Percentiles rank a stretch among this genome's conserved stretches.
These are phyloP conservation scores for Gardenia jasminoides DNA, from an alignment of 257 asterid species.

Conservation along the genomic window DNA sequence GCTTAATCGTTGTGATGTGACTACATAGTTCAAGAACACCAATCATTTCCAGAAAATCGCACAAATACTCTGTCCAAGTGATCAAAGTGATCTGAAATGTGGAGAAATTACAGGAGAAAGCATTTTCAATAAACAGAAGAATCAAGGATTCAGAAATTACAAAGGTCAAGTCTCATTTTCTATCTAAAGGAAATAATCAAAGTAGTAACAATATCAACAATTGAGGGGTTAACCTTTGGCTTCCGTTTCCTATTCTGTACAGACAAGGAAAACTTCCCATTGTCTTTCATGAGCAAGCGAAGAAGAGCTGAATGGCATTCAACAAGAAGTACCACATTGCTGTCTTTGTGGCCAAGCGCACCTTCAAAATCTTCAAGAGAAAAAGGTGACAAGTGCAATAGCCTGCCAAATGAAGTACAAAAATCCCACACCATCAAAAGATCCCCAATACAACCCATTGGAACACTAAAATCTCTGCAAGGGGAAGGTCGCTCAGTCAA, in stretches of 20 bases:
- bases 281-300: conserved; percentile 68
- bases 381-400: conserved; percentile 71
- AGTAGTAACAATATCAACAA: neutral
- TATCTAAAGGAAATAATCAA: too few relatives aligned
- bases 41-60: conserved; percentile 68
- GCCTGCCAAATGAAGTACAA: conserved; percentile 72
- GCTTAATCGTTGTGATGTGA: conserved; percentile 62
- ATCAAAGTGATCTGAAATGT: conserved; percentile 60
- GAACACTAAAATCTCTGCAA: conserved; percentile 63
- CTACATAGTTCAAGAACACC: conserved; percentile 44
- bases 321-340: conserved; percentile 64
- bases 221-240: conserved; percentile 53
- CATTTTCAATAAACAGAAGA: neutral
- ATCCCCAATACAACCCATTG: conserved; percentile 83
- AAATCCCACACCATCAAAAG: conserved; percentile 95
- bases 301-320: conserved; percentile 80
- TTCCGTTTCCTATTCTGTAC: conserved; percentile 59
- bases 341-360: conserved; percentile 74
- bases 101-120: conserved; percentile 7
- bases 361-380: conserved; percentile 90
- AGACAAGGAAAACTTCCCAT: conserved; percentile 46
- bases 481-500: conserved; percentile 62
- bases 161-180: neutral
- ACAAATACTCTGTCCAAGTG: conserved; percentile 75
- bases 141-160: neutral